Evolutionary conservation across 331 rosid species (phyloP).

Genomic region (Telfairia occidentalis): DNA sequence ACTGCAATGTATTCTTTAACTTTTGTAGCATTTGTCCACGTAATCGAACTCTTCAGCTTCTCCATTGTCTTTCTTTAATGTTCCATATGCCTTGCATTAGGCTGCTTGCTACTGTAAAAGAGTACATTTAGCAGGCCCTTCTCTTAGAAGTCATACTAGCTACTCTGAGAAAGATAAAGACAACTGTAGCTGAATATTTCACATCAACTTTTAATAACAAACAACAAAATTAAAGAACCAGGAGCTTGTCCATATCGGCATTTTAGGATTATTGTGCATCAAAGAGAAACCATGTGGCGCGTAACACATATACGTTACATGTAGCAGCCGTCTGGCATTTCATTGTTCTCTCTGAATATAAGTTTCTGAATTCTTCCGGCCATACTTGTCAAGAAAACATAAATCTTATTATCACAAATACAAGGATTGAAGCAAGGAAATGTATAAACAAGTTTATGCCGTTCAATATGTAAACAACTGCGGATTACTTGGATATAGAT

Average conservation of each 20-base stretch:
- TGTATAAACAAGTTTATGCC: background rate
- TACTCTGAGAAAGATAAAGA: background rate
- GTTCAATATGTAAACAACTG: background rate
- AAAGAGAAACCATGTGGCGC: no score
- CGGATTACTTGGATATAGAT: background rate
- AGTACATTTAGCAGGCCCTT: background rate
- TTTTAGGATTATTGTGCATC: background rate
- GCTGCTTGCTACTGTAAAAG: background rate
- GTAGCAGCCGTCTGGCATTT: background rate
- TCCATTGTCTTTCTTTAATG: background rate
- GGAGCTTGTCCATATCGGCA: background rate
- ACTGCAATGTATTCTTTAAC: slow-evolving; percentile 1
- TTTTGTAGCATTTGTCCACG: background rate
- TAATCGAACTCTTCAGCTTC: background rate
- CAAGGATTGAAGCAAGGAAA: background rate
- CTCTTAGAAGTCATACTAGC: background rate
- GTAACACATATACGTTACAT: no score
- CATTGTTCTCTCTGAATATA: background rate
- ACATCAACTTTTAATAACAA: background rate
- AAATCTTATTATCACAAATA: background rate
- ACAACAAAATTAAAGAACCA: background rate
- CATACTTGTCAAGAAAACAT: background rate
- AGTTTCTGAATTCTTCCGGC: background rate
- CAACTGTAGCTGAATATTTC: background rate
- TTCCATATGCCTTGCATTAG: background rate